Percentiles rank a stretch among this genome's conserved stretches.
Conservation (phyloP, 176 grass and related monocot species). For the Alopecurus myosuroides region DNA sequence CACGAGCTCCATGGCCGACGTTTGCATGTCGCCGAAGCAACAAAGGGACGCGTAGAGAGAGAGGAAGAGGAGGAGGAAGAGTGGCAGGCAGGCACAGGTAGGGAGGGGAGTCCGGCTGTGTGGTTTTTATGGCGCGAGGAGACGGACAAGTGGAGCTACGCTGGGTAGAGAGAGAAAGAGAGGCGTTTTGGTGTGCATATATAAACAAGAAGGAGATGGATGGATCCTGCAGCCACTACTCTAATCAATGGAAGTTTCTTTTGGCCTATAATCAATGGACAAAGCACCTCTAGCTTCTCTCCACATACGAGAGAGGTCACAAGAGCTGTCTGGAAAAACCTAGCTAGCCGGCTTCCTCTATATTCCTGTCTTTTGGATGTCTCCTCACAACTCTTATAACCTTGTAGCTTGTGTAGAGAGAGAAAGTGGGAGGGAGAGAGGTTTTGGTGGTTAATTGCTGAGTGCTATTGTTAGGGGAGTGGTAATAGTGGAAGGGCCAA, state of each 20-base stretch:
- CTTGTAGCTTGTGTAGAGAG: neutral
- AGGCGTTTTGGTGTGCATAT: slow-evolving; percentile 23
- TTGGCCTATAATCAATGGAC: slow-evolving; percentile 32
- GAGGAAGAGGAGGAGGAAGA: neutral
- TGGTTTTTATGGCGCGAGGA: slow-evolving; percentile 20
- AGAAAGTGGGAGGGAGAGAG: slow-evolving; percentile 1
- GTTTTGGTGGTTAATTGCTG: slow-evolving; percentile 25
- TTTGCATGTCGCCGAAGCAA: slow-evolving; percentile 20
- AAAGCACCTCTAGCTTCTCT: slow-evolving; percentile 4
- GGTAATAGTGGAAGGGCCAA: slow-evolving; percentile 18
- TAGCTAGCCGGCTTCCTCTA: slow-evolving; percentile 23
- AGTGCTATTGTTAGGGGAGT: slow-evolving; percentile 39
- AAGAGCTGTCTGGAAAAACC: slow-evolving; percentile 7
- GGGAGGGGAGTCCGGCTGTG: neutral
- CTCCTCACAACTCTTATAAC: slow-evolving; percentile 25
- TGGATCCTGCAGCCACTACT: neutral
- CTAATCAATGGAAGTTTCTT: slow-evolving; percentile 40
- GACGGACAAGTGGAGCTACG: neutral
- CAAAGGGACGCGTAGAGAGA: slow-evolving; percentile 9
- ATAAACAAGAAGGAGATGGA: neutral
- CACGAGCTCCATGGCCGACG: slow-evolving; percentile 34
- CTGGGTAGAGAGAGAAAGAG: slow-evolving; percentile 4
- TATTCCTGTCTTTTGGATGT: neutral
- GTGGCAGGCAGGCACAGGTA: slow-evolving; percentile 6
- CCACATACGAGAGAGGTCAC: neutral